Evolutionary conservation across 1,139 yeast species (phyloP).

Genomic region (Hansenula sp.): DNA sequence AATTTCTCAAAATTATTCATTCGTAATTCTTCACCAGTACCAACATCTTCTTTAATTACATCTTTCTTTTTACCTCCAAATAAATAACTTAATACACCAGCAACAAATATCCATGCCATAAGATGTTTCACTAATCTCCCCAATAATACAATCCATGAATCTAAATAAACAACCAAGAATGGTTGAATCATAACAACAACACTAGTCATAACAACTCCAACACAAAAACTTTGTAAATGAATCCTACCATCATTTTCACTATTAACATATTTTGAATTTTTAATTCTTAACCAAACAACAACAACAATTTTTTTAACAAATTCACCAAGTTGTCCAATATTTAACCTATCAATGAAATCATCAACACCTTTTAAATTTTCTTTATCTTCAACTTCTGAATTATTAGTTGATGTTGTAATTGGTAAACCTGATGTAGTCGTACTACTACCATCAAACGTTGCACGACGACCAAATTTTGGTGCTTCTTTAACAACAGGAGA

Average conservation of each 20-base stretch:
- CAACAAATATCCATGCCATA: constrained; percentile 15
- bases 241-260: constrained; percentile 14
- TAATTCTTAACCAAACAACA: constrained; percentile 3
- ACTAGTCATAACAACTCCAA: constrained; percentile 14
- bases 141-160: constrained; percentile 18
- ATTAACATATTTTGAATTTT: constrained; percentile 16
- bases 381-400: neutral
- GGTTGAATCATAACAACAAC: constrained; percentile 19
- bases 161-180: constrained; percentile 14
- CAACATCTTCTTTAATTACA: neutral
- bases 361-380: constrained; percentile 5
- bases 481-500: neutral
- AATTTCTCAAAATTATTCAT: constrained; percentile 5
- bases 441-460: neutral
- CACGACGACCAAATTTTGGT: neutral
- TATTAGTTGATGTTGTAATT: too few relatives aligned
- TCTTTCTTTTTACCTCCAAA: constrained; percentile 6
- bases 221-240: constrained; percentile 19
- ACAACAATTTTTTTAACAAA: constrained; percentile 3
- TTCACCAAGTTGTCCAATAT: constrained; percentile 6
- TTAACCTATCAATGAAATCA: constrained; percentile 12
- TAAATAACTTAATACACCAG: constrained; percentile 12
- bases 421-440: too few relatives aligned
- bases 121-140: constrained; percentile 16
- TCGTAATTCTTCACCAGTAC: neutral